Evolutionary conservation across 2,329 filamentous ascomycete species (phyloP), one percentile per base, ranked within the genome.

Genomic region (Apiospora aurea): DNA sequence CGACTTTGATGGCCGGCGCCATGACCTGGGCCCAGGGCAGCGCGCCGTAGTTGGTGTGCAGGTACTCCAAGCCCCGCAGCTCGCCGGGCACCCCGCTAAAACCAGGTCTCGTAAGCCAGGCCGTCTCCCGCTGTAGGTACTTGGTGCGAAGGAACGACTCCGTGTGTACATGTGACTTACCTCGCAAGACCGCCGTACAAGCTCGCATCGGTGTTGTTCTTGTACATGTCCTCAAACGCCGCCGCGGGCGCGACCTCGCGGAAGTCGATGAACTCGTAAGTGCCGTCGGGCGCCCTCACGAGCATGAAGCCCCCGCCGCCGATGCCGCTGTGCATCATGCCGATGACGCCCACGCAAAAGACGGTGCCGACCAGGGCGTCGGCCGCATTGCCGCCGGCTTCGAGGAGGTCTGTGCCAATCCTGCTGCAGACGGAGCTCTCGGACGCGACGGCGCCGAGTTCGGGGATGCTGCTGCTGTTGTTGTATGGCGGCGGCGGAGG

Each of bases 221-320:
- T 89, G 82, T 91, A 97, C 95, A 97, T 97, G 75, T 94, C 88
- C 80, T 95, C 85, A 74, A 88, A 93, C 0, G 94, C 91, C 1
- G 93, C 93, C 0, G 91, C 93, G 0, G 95, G 94, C 0, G 95
- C 95, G 0, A 90, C 94, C 81, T 97, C 95, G 21, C 95, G 87
- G 80, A 96, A 97, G 80, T 97, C 94, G 75, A 97, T 90, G 75
- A 90, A 93, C 76, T 97, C 94, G 78, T 94, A 96, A 21, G 86
- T 85, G n/a, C 94, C 94, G 72, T 94, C 85, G 21, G 89, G 83
- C 46, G 90, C 87, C 67, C 94, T 91, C 6, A 97, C 89, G 6
- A 97, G 86, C 87, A 95, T 93, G 82, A 98, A 98, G 2, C 96
- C 96, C 53, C 96, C 96, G 8, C 96, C 96, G 26, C 94, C 95